Evolutionary conservation across 2,329 filamentous ascomycete genomes (phyloP), one percentile per base, ranked within the genome.

Genomic region (Huntiella savannae): DNA sequence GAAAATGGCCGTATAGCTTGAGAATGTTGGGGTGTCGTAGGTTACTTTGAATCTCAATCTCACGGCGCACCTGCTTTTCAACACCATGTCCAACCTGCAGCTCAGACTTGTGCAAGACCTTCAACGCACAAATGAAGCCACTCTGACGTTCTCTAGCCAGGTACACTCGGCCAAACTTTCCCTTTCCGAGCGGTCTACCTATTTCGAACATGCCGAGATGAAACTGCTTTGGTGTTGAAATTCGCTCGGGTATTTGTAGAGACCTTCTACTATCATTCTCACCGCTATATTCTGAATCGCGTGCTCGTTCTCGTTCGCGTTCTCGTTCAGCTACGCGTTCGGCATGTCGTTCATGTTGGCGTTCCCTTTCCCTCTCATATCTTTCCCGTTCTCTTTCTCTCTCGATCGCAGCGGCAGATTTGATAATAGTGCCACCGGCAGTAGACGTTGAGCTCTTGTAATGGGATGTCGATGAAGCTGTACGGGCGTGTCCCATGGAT

Each of bases 141-240:
- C 75, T 82, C 39, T 70, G 75, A 49, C 82, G 75, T 62, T 91
- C 83, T 47, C 83, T 79, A 42, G 82, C 83, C 22, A 92, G 74
- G 58, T 92, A 92, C 3, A 92, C 84, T 40, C 83, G 74, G 1
- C 83, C 83, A 57, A 91, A 92, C 59, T 91, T 92, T 52, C 83
- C 83, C 63, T 91, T 91, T 45, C 83, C 83, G 3, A 92, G 67
- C 1, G 83, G 82, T 54, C 84, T 81, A 35, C 83, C 83, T 53
- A 92, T 93, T 61, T 94, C 86, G 60, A 93, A 93, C 83, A 92
- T 92, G 62, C 84, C 82, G 3, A 94, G 74, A 58, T 93, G 84
- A 63, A 87, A 87, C 54, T 85, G 62, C 54, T 75, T 77, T 38
- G 70, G 71, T 15, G 65, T 48, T 52, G 60, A 56, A 34, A 75